phyloP scores from a whole-genome alignment of 228 moss, liverwort and hornwort species.

The Sphagnum magellanicum region DNA sequence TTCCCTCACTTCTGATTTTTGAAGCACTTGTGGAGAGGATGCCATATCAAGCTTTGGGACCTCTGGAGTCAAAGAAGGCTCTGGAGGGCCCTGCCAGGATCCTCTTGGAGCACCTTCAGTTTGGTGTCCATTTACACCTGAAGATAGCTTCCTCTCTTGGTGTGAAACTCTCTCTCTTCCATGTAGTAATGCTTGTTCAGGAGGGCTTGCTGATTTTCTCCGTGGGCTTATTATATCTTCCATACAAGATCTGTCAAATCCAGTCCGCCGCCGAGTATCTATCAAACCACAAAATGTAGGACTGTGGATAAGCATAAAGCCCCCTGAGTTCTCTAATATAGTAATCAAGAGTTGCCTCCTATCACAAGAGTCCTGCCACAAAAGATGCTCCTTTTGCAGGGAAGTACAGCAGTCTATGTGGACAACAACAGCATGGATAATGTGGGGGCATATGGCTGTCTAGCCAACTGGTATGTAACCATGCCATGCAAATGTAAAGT shows the following conservation, averaged over 20 bases:
- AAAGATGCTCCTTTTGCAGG: too few relatives aligned
- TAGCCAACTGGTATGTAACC: neutral
- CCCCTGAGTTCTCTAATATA: neutral
- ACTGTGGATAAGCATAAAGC: neutral
- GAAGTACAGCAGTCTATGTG: neutral
- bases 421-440: neutral
- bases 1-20: conserved; percentile 9
- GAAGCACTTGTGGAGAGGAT: conserved; percentile 5
- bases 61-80: conserved; percentile 21
- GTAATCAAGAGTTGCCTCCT: neutral
- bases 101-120: conserved; percentile 26
- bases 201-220: conserved; percentile 18
- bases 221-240: conserved; percentile 65
- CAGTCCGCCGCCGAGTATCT: conserved; percentile 75
- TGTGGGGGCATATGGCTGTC: neutral
- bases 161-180: conserved; percentile 13
- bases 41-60: neutral
- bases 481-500: too few relatives aligned
- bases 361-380: neutral
- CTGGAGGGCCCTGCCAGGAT: conserved; percentile 63
- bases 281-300: neutral
- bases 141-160: conserved; percentile 12
- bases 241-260: conserved; percentile 82
- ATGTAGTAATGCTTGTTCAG: conserved; percentile 17
- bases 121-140: conserved; percentile 23